Base-by-base conservation (phyloP, 345 rosid genomes). In the Bruguiera gymnorhiza region DNA sequence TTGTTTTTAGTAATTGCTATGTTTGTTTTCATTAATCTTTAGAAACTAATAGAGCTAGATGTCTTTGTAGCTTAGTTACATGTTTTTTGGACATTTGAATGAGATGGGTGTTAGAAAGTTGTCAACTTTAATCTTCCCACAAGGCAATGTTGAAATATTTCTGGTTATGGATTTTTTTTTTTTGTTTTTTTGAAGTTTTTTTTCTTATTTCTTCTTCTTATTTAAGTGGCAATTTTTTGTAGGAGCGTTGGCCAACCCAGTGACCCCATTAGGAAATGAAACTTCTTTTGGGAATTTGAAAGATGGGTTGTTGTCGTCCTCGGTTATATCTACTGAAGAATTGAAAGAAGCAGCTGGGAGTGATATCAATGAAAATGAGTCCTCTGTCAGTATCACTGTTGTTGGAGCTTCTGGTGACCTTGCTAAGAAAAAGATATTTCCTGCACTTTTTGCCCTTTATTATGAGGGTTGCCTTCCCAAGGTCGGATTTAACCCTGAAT, bases 401-500 rank as follows among this genome's bases (percentile, higher is more conserved):
- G 97, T 95, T 68, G 99, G 99, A 73, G 99, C 99, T 43, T 95
- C 99, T 60, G 99, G 99, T 78, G 99, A 95, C 84, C 99, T 95
- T 77, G 99, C 99, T 37, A 95, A 95, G 88, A 95, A 95, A 79
- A 95, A 95, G 91, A 95, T 95, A 60, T 95, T 92, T 77, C 99
- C 99, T 36, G 97, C 99, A 32, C 99, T 95, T 62, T 94, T 95
- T 63, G 99, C 99, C 0, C 96, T 95, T 71, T 92, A 89, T 78
- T 95, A 95, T 20, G 99, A 95, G 87, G 97, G 58, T 63, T 92
- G 89, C 81, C 97, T 95, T 52, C 97, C 97, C 6, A 74, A 92
- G 97, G 99, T 94, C 83, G 21, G 46, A 56, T 32, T 57, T 24
- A 15, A 63, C 56, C 68, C 52, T 52, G 59, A 43, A 7, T 43